These are phyloP conservation scores for Pseudonitzschia multiseries DNA, from an alignment of 108 stramenopile species.

Conservation along the genomic window DNA sequence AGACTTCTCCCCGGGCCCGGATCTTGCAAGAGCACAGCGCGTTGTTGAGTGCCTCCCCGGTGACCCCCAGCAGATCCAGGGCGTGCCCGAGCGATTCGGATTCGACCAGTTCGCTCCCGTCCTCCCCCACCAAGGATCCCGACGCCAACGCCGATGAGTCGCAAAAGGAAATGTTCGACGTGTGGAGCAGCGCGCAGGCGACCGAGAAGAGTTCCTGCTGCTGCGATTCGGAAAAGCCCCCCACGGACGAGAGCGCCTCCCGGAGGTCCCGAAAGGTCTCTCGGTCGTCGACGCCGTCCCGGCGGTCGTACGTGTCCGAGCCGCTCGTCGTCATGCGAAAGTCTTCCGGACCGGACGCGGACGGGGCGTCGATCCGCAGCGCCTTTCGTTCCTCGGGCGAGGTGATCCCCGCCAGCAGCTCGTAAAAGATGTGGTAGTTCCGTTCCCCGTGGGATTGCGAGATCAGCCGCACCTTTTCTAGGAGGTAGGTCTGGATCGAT, in stretches of 20 bases:
- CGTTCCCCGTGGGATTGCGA: slow-evolving; percentile 75
- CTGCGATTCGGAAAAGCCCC: slow-evolving; percentile 51
- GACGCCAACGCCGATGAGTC: no score
- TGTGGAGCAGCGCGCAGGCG: slow-evolving; percentile 62
- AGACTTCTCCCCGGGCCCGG: slow-evolving; percentile 69
- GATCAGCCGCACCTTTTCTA: slow-evolving; percentile 84
- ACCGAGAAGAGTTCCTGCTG: slow-evolving; percentile 59
- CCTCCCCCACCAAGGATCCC: slow-evolving; percentile 27
- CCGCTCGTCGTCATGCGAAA: slow-evolving; percentile 69
- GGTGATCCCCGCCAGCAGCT: slow-evolving; percentile 59
- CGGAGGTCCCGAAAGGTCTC: slow-evolving; percentile 66
- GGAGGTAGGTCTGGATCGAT: slow-evolving; percentile 74
- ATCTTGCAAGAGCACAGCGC: slow-evolving; percentile 74
- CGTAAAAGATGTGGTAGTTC: slow-evolving; percentile 96
- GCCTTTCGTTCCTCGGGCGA: slow-evolving; percentile 38
- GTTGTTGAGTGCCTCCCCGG: slow-evolving; percentile 50
- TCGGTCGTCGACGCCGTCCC: slow-evolving; percentile 77
- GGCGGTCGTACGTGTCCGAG: slow-evolving; percentile 77
- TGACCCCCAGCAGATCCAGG: slow-evolving; percentile 65
- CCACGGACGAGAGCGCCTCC: slow-evolving; percentile 64
- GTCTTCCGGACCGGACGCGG: slow-evolving; percentile 43
- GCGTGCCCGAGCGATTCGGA: slow-evolving; percentile 52
- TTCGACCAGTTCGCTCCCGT: slow-evolving; percentile 41
- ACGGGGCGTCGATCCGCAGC: slow-evolving; percentile 43
- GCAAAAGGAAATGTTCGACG: slow-evolving; percentile 70